Evolutionary conservation across 2,329 filamentous ascomycete genomes (phyloP).

Genomic region (Aspergillus clavatus): DNA sequence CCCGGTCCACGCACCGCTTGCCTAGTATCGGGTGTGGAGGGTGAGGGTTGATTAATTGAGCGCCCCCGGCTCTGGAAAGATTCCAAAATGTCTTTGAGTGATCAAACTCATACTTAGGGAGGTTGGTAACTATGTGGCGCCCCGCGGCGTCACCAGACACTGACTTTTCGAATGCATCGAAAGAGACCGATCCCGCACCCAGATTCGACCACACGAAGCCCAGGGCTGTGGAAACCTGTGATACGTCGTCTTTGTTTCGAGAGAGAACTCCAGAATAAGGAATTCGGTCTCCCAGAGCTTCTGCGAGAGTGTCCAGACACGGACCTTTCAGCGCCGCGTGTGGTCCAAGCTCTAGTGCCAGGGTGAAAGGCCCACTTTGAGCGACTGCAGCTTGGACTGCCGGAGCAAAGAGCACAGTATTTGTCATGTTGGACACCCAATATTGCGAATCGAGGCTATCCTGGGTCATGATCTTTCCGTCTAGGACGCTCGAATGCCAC

Average conservation of each 20-base stretch:
- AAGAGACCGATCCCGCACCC: not conserved
- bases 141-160: too few species aligned
- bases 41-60: too few species aligned
- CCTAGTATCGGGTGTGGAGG: too few species aligned
- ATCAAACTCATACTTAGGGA: too few species aligned
- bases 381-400: not conserved
- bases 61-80: not conserved
- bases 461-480: too few species aligned
- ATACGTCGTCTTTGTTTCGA: not conserved
- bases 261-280: not conserved
- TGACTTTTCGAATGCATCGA: too few species aligned
- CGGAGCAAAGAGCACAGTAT: not conserved
- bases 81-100: too few species aligned
- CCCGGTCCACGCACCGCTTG: too few species aligned
- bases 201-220: not conserved
- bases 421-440: conserved; percentile 1
- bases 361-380: not conserved
- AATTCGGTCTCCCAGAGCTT: not conserved
- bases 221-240: not conserved
- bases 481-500: too few species aligned
- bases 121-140: too few species aligned
- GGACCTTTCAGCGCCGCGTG: conserved; percentile 1
- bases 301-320: not conserved
- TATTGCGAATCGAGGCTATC: too few species aligned
- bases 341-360: conserved; percentile 1